Base-by-base conservation (phyloP, 2,329 filamentous ascomycete genomes). In the Dactylonectria estremocensis region DNA sequence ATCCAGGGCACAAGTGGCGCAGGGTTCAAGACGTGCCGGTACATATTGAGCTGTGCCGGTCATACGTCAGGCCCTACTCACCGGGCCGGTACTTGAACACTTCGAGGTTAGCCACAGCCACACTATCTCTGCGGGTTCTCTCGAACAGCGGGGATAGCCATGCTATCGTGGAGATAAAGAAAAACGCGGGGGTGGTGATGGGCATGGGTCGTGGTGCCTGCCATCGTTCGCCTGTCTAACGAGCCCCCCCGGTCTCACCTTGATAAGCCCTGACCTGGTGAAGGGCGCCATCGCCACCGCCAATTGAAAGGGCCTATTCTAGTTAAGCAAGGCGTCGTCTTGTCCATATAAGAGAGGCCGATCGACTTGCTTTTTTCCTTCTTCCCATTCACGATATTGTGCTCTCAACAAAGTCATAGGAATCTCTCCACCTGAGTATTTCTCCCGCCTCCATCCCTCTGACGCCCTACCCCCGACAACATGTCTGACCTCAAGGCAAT, bases 401-500 rank as follows among this genome's bases (percentile, higher is more conserved):
- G 14, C 8, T 43, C n/a, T n/a, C n/a, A n/a, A 43, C 40, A 43
- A 43, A 43, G 40, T 43, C 16, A n/a, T n/a, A n/a, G n/a, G 7
- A 5, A 18, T 7, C 6, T 8, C 16, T 8, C 16, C 6, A 43
- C 8, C 16, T 14, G 8, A 14, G 40, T 11, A 40, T 40, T 14
- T 5, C 24, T 28, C 7, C 7, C 24, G 24, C 24, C 24, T 28
- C 24, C 24, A 40, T 14, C 37, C 70, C 24, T 60, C 57, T 5
- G 18, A 18, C 7, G 24, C 3, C 3, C 40, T 43, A 20, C 16
- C n/a, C 7, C 22, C 53, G 45, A 37, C 40, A 49, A 53, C 22
- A 61, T 62, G 57, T 45, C 52, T 20, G 52, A 56, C n/a, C n/a
- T 57, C 45, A 61, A 66, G 18, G 6, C 46, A 6, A 28, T 13